A percentile compares a stretch with the other conserved stretches of the same genome.
phyloP scores from a whole-genome alignment of 192 early-diverging fungal genomes.

The Coemansia brasiliensis region DNA sequence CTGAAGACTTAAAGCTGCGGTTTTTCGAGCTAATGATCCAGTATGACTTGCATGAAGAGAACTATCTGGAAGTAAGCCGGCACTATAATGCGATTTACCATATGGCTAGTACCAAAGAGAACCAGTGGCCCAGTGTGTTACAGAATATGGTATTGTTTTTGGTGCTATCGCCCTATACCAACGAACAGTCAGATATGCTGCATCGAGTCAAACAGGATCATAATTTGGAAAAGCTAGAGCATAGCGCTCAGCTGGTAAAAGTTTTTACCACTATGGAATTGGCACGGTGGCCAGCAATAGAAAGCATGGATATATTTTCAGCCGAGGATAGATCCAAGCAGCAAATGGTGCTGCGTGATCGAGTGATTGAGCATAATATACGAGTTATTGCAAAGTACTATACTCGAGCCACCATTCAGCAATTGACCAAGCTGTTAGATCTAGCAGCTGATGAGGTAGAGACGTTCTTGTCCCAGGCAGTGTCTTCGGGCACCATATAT shows the following conservation, averaged over 20 bases:
- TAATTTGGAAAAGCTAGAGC: slow-evolving; percentile 69
- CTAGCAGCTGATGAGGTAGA: slow-evolving; percentile 82
- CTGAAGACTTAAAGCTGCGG: slow-evolving; percentile 81
- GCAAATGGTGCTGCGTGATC: slow-evolving; percentile 85
- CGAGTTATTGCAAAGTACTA: slow-evolving; percentile 98
- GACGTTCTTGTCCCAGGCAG: slow-evolving; percentile 88
- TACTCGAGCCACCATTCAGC: slow-evolving; percentile 78
- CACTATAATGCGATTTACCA: slow-evolving; percentile 90
- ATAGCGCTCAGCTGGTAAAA: slow-evolving; percentile 84
- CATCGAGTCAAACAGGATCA: slow-evolving; percentile 83
- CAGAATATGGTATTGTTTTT: slow-evolving; percentile 84
- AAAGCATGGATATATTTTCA: too few species aligned
- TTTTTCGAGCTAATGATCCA: slow-evolving; percentile 97
- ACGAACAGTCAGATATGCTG: slow-evolving; percentile 94
- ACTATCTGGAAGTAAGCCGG: slow-evolving; percentile 90
- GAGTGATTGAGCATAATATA: slow-evolving; percentile 98
- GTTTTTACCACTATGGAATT: slow-evolving; percentile 91
- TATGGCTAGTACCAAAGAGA: slow-evolving; percentile 73
- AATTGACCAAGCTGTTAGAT: slow-evolving; percentile 89
- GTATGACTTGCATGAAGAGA: slow-evolving; percentile 85
- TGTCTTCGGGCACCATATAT: slow-evolving; percentile 93
- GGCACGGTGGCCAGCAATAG: slow-evolving; percentile 93
- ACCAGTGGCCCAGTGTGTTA: slow-evolving; percentile 71
- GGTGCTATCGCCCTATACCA: slow-evolving; percentile 87
- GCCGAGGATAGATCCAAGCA: too few species aligned